Base-by-base conservation (phyloP, 1,284 basidiomycete species). In the Pyrrhoderma noxium region DNA sequence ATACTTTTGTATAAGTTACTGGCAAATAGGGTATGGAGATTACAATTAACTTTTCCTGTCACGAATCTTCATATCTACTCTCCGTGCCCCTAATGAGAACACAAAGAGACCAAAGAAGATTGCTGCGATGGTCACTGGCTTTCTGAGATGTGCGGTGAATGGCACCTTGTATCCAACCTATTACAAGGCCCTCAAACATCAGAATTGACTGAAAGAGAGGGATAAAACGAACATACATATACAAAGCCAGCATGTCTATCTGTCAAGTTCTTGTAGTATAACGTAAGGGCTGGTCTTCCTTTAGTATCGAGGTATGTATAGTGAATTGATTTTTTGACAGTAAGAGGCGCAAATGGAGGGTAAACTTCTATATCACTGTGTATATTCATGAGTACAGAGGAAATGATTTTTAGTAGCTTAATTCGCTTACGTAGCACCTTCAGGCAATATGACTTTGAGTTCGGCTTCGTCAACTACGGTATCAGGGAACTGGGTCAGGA, bases 271-370 rank as follows among this genome's bases (percentile, higher is more conserved):
- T 77, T 68, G 69, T 93, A 94, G 47, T 75, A 69, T 55, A 98
- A 73, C 2, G 77, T 79, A 47, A 98, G 70, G 2, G 78, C 75
- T 2, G 90, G 91, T 37, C 95, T 83, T 18, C 96, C 95, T 19
- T 77, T 77, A n/a, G 93, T 93, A 67, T 99, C 95, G 37, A 99
- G 81, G 68, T 96, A 99, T 5, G 91, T 90, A 58, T 81, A 80
- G 62, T 90, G 85, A 9, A 76, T 84, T 8, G 77, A 76, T 51
- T 80, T 69, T 43, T 66, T 68, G 59, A 80, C 80, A 23, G 72
- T 70, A 57, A 84, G 68, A 5, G 90, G 76, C 1, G 82, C 70
- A 73, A 95, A 98, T 1, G 95, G 93, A 2, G 83, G 70, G 47
- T 72, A 72, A 53, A 91, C 79, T 56, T 85, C 74, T 57, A 94